Percentiles rank a stretch among this genome's conserved stretches.
These are phyloP conservation scores for Boletus vinaceobasis DNA, from an alignment of 768 basidiomycete genomes.

Conservation along the genomic window DNA sequence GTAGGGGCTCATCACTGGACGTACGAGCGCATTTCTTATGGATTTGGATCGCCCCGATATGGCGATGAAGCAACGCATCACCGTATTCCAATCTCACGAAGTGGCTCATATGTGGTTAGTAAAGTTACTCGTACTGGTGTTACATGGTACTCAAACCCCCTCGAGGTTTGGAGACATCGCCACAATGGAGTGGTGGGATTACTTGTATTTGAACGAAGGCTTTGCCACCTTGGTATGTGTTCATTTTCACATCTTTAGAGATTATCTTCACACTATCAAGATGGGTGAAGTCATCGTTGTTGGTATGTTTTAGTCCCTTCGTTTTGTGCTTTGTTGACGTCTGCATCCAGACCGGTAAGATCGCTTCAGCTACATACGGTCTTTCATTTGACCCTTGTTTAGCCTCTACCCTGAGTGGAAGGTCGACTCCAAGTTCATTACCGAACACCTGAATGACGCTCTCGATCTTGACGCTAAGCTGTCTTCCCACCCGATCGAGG, in stretches of 20 bases:
- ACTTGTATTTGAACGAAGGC: slow-evolving; percentile 83
- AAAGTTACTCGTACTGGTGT: neutral
- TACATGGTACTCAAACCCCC: slow-evolving; percentile 9
- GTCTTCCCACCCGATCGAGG: slow-evolving; percentile 92
- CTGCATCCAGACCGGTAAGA: slow-evolving; percentile 50
- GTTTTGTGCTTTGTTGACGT: slow-evolving; percentile 6
- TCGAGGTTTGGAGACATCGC: slow-evolving; percentile 86
- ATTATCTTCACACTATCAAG: slow-evolving; percentile 31
- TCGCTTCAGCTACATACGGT: neutral
- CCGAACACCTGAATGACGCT: slow-evolving; percentile 71
- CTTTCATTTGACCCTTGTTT: slow-evolving; percentile 7
- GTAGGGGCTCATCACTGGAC: slow-evolving; percentile 82
- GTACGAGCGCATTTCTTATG: slow-evolving; percentile 76
- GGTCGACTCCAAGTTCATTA: slow-evolving; percentile 77
- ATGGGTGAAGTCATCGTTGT: slow-evolving; percentile 88
- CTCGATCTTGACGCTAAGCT: slow-evolving; percentile 78
- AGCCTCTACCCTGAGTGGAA: slow-evolving; percentile 86
- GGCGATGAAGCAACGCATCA: slow-evolving; percentile 74
- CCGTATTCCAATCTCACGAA: slow-evolving; percentile 79
- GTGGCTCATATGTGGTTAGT: slow-evolving; percentile 77
- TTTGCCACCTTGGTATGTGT: slow-evolving; percentile 74
- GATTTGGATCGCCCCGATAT: slow-evolving; percentile 75
- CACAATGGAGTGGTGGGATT: slow-evolving; percentile 93
- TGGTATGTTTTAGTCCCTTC: slow-evolving; percentile 40
- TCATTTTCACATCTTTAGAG: neutral